These are phyloP conservation scores for Cucumis cinereus DNA, from an alignment of 306 rosid genomes.

Conservation along the genomic window DNA sequence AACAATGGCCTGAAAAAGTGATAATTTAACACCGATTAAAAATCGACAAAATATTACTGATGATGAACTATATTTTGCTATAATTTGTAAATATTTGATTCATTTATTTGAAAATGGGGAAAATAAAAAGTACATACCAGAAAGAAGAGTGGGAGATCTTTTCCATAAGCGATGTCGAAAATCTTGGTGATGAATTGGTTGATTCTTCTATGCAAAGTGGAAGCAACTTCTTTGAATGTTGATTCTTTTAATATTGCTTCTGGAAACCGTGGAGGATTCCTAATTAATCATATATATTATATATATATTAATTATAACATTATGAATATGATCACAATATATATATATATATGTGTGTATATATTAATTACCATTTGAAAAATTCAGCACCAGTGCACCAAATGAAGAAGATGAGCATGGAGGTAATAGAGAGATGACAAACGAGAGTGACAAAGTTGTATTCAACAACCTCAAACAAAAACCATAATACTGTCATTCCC, in stretches of 20 bases:
- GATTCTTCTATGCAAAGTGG: conserved; percentile 32
- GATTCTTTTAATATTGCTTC: conserved; percentile 34
- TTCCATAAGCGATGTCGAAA: conserved; percentile 40
- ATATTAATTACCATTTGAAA: conserved; percentile 31
- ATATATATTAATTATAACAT: too few species aligned
- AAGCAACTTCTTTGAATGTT: conserved; percentile 37
- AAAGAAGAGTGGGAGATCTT: conserved; percentile 48
- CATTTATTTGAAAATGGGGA: too few species aligned
- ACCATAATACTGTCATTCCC: conserved; percentile 59
- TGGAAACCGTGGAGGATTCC: conserved; percentile 49
- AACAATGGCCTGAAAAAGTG: conserved; percentile 43
- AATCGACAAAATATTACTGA: too few species aligned
- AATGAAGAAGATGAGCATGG: conserved; percentile 49
- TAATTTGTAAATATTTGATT: too few species aligned
- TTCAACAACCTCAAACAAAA: conserved; percentile 60
- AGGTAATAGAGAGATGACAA: conserved; percentile 55
- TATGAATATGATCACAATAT: too few species aligned
- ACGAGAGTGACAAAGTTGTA: conserved; percentile 56
- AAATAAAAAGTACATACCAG: too few species aligned
- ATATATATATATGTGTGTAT: too few species aligned
- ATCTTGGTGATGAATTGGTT: conserved; percentile 31
- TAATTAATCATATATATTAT: too few species aligned
- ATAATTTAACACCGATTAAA: too few species aligned
- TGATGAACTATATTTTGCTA: too few species aligned
- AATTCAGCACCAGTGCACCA: conserved; percentile 41